A percentile compares a stretch with the other conserved stretches of the same genome.
phyloP scores from a whole-genome alignment of 1,284 basidiomycete species.

The Kwoniella shivajii region DNA sequence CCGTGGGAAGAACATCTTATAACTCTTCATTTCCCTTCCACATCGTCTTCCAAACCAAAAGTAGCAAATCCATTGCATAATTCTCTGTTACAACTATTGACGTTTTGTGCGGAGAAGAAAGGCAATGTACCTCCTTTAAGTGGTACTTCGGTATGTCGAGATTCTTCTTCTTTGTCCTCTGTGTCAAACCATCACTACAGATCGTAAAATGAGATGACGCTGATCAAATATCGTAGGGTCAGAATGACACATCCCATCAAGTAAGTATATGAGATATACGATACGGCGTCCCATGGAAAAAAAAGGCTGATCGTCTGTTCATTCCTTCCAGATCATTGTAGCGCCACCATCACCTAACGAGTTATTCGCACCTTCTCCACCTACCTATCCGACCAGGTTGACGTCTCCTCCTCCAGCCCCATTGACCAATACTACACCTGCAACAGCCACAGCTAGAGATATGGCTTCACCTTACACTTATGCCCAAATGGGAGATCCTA shows the following conservation, averaged over 20 bases:
- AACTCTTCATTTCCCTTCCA: constrained; percentile 25
- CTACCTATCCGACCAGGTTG: constrained; percentile 32
- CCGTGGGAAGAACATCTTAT: constrained; percentile 54
- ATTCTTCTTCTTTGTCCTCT: neutral
- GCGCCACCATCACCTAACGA: constrained; percentile 45
- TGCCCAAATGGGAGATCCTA: neutral
- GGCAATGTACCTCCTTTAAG: constrained; percentile 43
- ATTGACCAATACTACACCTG: constrained; percentile 17
- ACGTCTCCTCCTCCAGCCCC: constrained; percentile 31
- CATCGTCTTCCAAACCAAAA: neutral
- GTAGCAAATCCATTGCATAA: constrained; percentile 29
- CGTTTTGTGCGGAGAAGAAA: constrained; percentile 43
- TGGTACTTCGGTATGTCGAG: constrained; percentile 25
- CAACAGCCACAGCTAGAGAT: constrained; percentile 20
- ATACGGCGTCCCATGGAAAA: neutral
- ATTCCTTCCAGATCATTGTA: constrained; percentile 40
- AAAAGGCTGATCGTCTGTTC: neutral
- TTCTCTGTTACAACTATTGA: constrained; percentile 40
- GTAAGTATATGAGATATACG: constrained; percentile 13
- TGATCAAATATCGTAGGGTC: constrained; percentile 25
- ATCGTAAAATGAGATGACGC: no score
- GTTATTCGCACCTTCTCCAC: constrained; percentile 43
- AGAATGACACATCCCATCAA: constrained; percentile 39
- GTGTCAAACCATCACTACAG: neutral
- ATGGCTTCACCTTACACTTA: constrained; percentile 5